These are phyloP conservation scores for Calonectria naviculata DNA, from an alignment of 2,329 filamentous ascomycete genomes.

Conservation along the genomic window DNA sequence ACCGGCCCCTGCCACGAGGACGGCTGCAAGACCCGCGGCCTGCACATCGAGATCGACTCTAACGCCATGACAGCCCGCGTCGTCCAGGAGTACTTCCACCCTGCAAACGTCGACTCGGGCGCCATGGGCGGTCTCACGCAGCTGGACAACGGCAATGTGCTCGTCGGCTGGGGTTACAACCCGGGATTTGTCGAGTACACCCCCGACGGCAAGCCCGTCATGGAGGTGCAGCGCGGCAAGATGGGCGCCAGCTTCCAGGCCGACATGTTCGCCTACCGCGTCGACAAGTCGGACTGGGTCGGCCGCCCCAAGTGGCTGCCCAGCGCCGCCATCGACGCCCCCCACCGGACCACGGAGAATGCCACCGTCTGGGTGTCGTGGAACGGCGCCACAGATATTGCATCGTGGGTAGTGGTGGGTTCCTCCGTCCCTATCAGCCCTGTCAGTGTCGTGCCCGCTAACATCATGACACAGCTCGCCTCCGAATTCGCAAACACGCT, in stretches of 20 bases:
- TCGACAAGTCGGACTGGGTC: conserved; percentile 40
- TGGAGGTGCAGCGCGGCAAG: conserved; percentile 40
- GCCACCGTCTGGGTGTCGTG: conserved; percentile 43
- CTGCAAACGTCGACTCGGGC: conserved; percentile 36
- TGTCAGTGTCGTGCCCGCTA: conserved; percentile 26
- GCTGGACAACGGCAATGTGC: conserved; percentile 42
- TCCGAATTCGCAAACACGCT: conserved; percentile 33
- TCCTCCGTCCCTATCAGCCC: not conserved
- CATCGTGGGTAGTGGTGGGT: conserved; percentile 43
- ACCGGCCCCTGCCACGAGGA: conserved; percentile 40
- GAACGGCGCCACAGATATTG: conserved; percentile 46
- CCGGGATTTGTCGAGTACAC: conserved; percentile 43
- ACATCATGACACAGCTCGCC: conserved; percentile 34
- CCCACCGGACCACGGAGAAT: conserved; percentile 34
- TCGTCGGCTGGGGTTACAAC: conserved; percentile 43
- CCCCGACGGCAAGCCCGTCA: conserved; percentile 35
- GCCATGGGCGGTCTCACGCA: conserved; percentile 41
- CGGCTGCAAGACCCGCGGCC: conserved; percentile 43
- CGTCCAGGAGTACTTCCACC: conserved; percentile 45
- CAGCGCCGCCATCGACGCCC: conserved; percentile 39
- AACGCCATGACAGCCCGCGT: conserved; percentile 42
- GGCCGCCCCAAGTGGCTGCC: conserved; percentile 44
- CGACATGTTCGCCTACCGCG: conserved; percentile 45
- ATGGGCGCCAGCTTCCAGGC: conserved; percentile 31
- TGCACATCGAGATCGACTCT: conserved; percentile 44